Base-by-base conservation (phyloP, 2,329 filamentous ascomycete genomes). In the Tolypocladium guangdongense region DNA sequence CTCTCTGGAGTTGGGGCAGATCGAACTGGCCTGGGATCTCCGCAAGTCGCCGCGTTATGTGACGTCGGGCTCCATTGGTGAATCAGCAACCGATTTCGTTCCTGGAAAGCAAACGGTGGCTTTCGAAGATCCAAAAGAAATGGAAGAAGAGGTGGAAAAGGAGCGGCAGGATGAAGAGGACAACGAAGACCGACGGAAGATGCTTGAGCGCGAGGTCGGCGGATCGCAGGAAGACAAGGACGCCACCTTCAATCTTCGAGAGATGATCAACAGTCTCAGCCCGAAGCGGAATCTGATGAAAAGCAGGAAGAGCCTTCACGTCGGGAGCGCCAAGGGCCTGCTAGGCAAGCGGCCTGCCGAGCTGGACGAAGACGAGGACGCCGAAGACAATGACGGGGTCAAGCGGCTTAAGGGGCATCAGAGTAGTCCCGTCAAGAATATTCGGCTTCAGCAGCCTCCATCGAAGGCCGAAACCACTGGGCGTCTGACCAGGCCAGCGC, bases 201-300 rank as follows among this genome's bases (percentile, higher is more conserved):
- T 80, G 46, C 69, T 80, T 22, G 75, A 82, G 60, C 73, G 77
- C 35, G 78, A 80, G 59, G 74, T 71, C 51, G 68, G 65, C 20
- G 62, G 60, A 12, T 57, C 56, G 7, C 69, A 72, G 32, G 76
- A 78, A 37, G 80, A 83, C 36, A 78, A 75, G 48, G 85, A 88
- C 57, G 75, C 74, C 3, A 87, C 86, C 0, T 68, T 83, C 37
- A 88, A 82, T 57, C 70, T 92, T 45, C 86, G 82, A 57, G 86
- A 89, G 58, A 85, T 90, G 80, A 92, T 92, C 56, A 78, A 86
- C 56, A 87, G 82, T 54, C 74, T 92, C 57, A 90, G 86, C 27
- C 88, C 88, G 0, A 88, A 87, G 68, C 88, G 89, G 66, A 84
- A 81, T 52, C 68, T 71, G 7, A 60, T 87, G 7, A 82, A 77